phyloP scores from a whole-genome alignment of 164 flowering plant genomes.

The Chimonanthus salicifolius region DNA sequence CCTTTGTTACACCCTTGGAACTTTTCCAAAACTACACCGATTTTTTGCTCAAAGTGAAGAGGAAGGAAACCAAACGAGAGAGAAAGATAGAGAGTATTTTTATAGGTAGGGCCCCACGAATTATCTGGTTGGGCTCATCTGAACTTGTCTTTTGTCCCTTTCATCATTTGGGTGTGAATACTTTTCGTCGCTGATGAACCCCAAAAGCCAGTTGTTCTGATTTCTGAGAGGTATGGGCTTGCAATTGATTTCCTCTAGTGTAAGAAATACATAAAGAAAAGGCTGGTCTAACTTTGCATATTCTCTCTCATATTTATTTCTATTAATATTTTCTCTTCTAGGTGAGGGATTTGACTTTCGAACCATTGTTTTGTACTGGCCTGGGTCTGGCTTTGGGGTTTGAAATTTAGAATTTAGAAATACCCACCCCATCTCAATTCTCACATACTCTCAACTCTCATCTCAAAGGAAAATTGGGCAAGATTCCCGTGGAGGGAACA shows the following conservation, averaged over 20 bases:
- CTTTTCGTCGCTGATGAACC: conserved; percentile 6
- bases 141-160: conserved; percentile 49
- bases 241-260: not conserved
- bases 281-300: not conserved
- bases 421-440: too few relatives aligned
- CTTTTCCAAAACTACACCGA: conserved; percentile 4
- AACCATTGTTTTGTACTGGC: conserved; percentile 5
- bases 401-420: too few relatives aligned
- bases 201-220: conserved; percentile 40
- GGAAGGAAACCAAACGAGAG: not conserved
- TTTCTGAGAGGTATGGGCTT: conserved; percentile 15
- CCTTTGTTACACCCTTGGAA: not conserved
- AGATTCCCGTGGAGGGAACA: conserved; percentile 1
- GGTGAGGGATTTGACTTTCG: conserved; percentile 8
- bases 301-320: not conserved
- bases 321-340: not conserved
- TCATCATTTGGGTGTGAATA: conserved; percentile 32
- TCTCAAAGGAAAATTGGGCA: not conserved
- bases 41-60: not conserved
- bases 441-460: too few relatives aligned
- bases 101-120: conserved; percentile 28
- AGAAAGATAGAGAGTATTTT: not conserved
- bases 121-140: conserved; percentile 70
- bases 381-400: not conserved
- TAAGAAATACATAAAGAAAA: not conserved